Evolutionary conservation across 768 basidiomycete species (phyloP).

Genomic region (Clitopilus hobsonii): DNA sequence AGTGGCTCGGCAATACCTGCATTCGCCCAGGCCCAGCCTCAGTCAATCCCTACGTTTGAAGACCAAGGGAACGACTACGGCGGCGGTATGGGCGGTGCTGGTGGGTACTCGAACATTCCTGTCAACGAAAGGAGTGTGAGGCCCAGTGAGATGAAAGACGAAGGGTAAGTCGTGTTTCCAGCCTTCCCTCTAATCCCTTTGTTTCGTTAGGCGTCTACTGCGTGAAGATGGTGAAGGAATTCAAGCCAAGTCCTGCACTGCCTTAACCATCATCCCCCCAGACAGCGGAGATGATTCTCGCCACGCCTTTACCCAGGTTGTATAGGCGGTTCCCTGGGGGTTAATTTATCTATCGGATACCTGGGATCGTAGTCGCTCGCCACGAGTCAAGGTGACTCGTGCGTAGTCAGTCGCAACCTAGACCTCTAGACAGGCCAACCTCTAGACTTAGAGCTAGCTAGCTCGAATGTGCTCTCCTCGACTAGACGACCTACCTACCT

Average conservation of each 20-base stretch:
- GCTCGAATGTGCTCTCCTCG: constrained; percentile 59
- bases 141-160: constrained; percentile 93
- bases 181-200: constrained; percentile 18
- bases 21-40: constrained; percentile 32
- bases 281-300: too few relatives aligned
- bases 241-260: too few relatives aligned
- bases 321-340: neutral
- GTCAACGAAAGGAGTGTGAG: constrained; percentile 63
- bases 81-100: constrained; percentile 15
- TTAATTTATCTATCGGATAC: neutral
- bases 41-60: constrained; percentile 78
- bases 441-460: constrained; percentile 64
- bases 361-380: neutral
- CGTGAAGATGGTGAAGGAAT: constrained; percentile 1
- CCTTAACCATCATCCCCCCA: too few relatives aligned
- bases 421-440: neutral
- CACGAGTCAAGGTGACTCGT: neutral
- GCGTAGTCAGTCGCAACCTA: constrained; percentile 49
- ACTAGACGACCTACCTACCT: constrained; percentile 64
- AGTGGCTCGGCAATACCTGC: constrained; percentile 18
- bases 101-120: constrained; percentile 36
- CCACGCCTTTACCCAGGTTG: too few relatives aligned
- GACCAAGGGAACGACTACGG: constrained; percentile 54
- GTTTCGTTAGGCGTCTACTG: constrained; percentile 22
- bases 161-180: constrained; percentile 77